A percentile compares a stretch with the other conserved stretches of the same genome.
These are phyloP conservation scores for Yarrowia keelungensis DNA, from an alignment of 805 yeast genomes.

Conservation along the genomic window DNA sequence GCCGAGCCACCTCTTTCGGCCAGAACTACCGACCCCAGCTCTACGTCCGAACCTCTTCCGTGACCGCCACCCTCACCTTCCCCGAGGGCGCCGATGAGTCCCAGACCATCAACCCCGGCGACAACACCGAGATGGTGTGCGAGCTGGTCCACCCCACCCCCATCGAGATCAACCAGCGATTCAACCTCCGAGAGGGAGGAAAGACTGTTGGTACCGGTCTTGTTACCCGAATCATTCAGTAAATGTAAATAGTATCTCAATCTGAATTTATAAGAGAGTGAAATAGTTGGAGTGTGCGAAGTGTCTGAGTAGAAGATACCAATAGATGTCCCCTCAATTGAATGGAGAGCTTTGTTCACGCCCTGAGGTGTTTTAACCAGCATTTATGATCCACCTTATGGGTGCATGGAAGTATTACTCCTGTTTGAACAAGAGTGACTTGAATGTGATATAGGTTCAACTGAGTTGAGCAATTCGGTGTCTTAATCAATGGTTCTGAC, in stretches of 20 bases:
- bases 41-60: conserved; percentile 95
- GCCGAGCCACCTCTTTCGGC: conserved; percentile 97
- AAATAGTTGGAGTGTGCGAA: too few relatives aligned
- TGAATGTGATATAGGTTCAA: too few relatives aligned
- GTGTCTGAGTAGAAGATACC: too few relatives aligned
- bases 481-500: too few relatives aligned
- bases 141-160: conserved; percentile 91
- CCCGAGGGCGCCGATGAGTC: conserved; percentile 86
- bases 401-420: too few relatives aligned
- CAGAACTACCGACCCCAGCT: conserved; percentile 98
- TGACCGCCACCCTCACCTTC: conserved; percentile 87
- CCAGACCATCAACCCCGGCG: conserved; percentile 96
- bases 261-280: conserved; percentile 15
- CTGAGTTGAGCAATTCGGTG: too few relatives aligned
- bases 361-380: too few relatives aligned
- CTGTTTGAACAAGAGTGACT: too few relatives aligned
- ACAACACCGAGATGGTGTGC: conserved; percentile 95
- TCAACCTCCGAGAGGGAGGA: conserved; percentile 99
- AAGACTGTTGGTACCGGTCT: conserved; percentile 99
- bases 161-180: conserved; percentile 94
- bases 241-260: conserved; percentile 43
- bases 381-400: too few relatives aligned
- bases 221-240: conserved; percentile 87
- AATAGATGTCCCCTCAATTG: too few relatives aligned
- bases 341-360: too few relatives aligned